A percentile compares a stretch with the other conserved stretches of the same genome.
Conservation (phyloP, 306 rosid genomes). For the Trifolium dubium region DNA sequence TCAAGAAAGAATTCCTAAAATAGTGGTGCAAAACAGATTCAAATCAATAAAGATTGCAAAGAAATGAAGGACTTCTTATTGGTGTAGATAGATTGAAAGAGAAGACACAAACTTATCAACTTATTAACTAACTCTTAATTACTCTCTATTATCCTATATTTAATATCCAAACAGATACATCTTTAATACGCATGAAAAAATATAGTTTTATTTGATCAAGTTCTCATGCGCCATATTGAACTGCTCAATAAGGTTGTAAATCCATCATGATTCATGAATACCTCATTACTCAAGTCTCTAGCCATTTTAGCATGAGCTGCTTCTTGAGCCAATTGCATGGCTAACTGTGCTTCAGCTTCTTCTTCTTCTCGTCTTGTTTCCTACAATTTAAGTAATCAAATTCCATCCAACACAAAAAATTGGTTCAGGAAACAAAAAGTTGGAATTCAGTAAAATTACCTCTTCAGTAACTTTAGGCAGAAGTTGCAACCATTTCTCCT, state of each 20-base stretch:
- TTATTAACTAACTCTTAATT: neutral
- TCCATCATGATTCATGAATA: slow-evolving; percentile 25
- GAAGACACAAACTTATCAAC: neutral
- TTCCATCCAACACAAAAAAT: slow-evolving; percentile 19
- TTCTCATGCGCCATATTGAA: slow-evolving; percentile 14
- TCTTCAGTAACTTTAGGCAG: slow-evolving; percentile 88
- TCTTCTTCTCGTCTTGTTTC: slow-evolving; percentile 80
- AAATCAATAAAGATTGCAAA: too few relatives aligned
- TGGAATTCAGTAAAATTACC: slow-evolving; percentile 49
- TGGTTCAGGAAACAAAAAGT: slow-evolving; percentile 5
- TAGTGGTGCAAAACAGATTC: neutral
- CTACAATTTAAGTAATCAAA: slow-evolving; percentile 50
- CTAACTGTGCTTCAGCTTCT: slow-evolving; percentile 75
- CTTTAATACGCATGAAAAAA: slow-evolving; percentile 14
- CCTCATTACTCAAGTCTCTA: slow-evolving; percentile 81
- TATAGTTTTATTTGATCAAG: neutral
- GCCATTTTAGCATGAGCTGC: slow-evolving; percentile 83
- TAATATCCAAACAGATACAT: neutral
- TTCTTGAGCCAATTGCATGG: slow-evolving; percentile 83
- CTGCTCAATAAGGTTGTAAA: slow-evolving; percentile 31
- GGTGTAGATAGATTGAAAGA: neutral
- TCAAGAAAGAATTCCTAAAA: neutral
- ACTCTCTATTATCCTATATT: neutral
- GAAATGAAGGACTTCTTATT: neutral
- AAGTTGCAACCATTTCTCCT: slow-evolving; percentile 91